Evolutionary conservation across 208 protist genomes (phyloP), one percentile per base, ranked within the genome.

Genomic region (Acanthamoeba sp.): DNA sequence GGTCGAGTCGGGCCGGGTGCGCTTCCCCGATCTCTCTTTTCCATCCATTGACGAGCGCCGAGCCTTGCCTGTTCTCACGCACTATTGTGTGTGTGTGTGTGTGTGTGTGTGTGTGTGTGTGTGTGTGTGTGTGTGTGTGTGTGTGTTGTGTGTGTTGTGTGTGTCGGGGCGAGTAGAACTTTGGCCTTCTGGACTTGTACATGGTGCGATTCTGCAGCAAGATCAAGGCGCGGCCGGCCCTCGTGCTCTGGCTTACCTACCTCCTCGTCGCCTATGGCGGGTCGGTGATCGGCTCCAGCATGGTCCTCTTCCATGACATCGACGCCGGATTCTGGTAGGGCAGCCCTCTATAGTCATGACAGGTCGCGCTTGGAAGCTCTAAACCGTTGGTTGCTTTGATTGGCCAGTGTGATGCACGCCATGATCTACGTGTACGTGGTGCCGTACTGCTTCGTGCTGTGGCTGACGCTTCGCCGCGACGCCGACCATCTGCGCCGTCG

Each of bases 391-490:
- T 73, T n/a, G 20, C 10, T 36, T 36, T 73, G 12, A 73, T 36
- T 73, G 62, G 7, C 7, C 62, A 84, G 73, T 48, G 42, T 84
- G 16, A 84, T 84, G 42, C 34, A 40, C 34, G 73, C n/a, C 18
- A 55, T 84, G 34, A 84, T 84, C 73, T 84, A 55, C 42, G n/a
- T 84, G 24, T 84, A 84, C 27, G 42, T 55, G 24, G 42, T 84
- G 10, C 42, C 38, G 10, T 55, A 84, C 42, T 40, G 38, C 38
- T 52, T 52, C 24, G 34, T 84, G 73, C 73, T 84, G 24, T 84
- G 42, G 34, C 27, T 40, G 18, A 38, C 38, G 36, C 42, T 84
- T 10, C 73, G 34, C 6, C 38, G 38, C 36, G 73, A 84, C n/a
- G 42, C 73, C 36, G n/a, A 84, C 24, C 42, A 84, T 42, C 29